phyloP scores from a whole-genome alignment of 2,329 filamentous ascomycete genomes.

The Mariannaea sp. region DNA sequence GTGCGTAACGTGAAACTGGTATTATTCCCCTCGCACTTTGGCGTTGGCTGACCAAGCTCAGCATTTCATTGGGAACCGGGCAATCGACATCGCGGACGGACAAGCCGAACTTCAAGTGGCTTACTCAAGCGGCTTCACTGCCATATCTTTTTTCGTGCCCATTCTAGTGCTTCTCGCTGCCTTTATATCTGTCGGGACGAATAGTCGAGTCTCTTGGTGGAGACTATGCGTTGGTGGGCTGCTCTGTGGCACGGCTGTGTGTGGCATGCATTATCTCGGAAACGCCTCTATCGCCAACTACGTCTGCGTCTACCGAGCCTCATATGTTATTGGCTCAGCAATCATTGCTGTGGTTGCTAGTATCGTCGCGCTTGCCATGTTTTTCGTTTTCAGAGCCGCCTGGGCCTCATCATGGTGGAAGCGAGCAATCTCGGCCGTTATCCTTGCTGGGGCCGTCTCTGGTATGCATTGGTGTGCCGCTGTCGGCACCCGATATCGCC shows the following conservation, averaged over 20 bases:
- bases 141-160: slow-evolving; percentile 79
- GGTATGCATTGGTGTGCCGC: slow-evolving; percentile 89
- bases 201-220: slow-evolving; percentile 60
- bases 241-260: slow-evolving; percentile 75
- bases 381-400: slow-evolving; percentile 75
- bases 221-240: slow-evolving; percentile 67
- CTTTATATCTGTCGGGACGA: slow-evolving; percentile 70
- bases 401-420: slow-evolving; percentile 86
- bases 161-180: slow-evolving; percentile 74
- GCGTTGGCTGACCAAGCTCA: slow-evolving; percentile 15
- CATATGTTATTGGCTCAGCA: slow-evolving; percentile 69
- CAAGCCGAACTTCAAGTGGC: slow-evolving; percentile 68
- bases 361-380: slow-evolving; percentile 70
- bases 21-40: neutral
- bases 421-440: slow-evolving; percentile 65
- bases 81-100: slow-evolving; percentile 71
- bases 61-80: slow-evolving; percentile 73
- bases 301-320: slow-evolving; percentile 61
- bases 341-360: slow-evolving; percentile 76
- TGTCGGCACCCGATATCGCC: slow-evolving; percentile 69
- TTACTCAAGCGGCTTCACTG: slow-evolving; percentile 74
- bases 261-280: slow-evolving; percentile 88
- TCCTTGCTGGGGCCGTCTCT: slow-evolving; percentile 75
- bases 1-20: slow-evolving; percentile 43
- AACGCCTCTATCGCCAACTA: slow-evolving; percentile 84